Percentiles rank a stretch among this genome's conserved stretches.
These are phyloP conservation scores for Piloderma croceum DNA, from an alignment of 768 basidiomycete genomes.

Conservation along the genomic window DNA sequence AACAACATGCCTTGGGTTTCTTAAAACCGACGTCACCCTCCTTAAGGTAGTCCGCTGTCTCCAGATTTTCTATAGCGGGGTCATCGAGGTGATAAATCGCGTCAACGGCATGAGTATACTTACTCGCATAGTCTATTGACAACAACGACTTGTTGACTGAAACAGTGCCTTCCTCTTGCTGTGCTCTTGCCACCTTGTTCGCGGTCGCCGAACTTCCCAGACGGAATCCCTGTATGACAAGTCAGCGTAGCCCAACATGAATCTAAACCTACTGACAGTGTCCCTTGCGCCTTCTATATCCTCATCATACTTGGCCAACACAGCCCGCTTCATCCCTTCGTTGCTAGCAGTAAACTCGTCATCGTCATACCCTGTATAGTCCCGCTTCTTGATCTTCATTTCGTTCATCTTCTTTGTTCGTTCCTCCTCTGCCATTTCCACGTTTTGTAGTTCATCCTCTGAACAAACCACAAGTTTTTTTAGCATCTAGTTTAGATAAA, in stretches of 20 bases:
- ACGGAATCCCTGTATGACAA: slow-evolving; percentile 66
- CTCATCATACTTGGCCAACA: slow-evolving; percentile 93
- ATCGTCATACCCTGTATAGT: slow-evolving; percentile 95
- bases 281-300: slow-evolving; percentile 72
- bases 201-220: slow-evolving; percentile 52
- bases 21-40: slow-evolving; percentile 94
- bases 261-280: slow-evolving; percentile 40
- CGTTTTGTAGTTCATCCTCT: slow-evolving; percentile 98
- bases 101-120: slow-evolving; percentile 26
- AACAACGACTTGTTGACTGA: slow-evolving; percentile 76
- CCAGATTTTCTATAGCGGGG: slow-evolving; percentile 64
- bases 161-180: slow-evolving; percentile 48
- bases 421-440: slow-evolving; percentile 90
- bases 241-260: slow-evolving; percentile 5
- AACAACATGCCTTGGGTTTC: slow-evolving; percentile 69
- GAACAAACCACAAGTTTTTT: slow-evolving; percentile 6
- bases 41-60: slow-evolving; percentile 81
- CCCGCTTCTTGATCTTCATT: slow-evolving; percentile 79
- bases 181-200: slow-evolving; percentile 37
- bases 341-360: slow-evolving; percentile 80
- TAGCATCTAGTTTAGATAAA: neutral
- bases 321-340: slow-evolving; percentile 73
- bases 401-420: slow-evolving; percentile 73
- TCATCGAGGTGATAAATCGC: slow-evolving; percentile 11
- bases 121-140: slow-evolving; percentile 87